Evolutionary conservation across 495 filamentous ascomycete species (phyloP).

Genomic region (Pseudevernia furfuracea): DNA sequence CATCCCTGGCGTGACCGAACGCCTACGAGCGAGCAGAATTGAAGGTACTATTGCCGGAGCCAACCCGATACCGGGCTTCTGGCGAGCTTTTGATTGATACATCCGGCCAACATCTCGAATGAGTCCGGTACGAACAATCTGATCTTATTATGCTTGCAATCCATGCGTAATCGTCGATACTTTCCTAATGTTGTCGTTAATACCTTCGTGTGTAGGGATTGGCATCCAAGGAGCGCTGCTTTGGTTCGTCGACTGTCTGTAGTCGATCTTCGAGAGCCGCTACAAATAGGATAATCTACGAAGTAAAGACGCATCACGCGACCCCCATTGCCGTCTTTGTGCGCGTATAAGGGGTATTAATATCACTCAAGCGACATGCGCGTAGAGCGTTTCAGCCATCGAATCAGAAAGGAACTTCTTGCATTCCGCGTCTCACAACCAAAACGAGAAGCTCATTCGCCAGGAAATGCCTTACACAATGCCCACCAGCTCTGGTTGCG

Average conservation of each 20-base stretch:
- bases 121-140: not conserved
- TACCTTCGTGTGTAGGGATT: too few relatives aligned
- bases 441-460: not conserved
- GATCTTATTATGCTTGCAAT: not conserved
- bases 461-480: too few relatives aligned
- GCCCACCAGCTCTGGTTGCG: not conserved
- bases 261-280: not conserved
- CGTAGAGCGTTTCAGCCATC: not conserved
- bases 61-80: not conserved
- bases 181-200: not conserved
- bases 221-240: not conserved
- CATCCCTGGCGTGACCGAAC: not conserved
- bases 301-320: not conserved
- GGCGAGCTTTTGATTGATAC: not conserved
- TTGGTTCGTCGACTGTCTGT: not conserved
- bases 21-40: not conserved
- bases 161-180: not conserved
- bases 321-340: not conserved
- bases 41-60: not conserved
- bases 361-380: not conserved
- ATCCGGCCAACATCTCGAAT: not conserved
- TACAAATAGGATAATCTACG: not conserved
- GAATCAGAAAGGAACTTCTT: not conserved
- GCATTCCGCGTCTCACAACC: not conserved
- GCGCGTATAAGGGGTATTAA: not conserved